Evolutionary conservation across 345 rosid genomes (phyloP).

Genomic region (Populus simonii): DNA sequence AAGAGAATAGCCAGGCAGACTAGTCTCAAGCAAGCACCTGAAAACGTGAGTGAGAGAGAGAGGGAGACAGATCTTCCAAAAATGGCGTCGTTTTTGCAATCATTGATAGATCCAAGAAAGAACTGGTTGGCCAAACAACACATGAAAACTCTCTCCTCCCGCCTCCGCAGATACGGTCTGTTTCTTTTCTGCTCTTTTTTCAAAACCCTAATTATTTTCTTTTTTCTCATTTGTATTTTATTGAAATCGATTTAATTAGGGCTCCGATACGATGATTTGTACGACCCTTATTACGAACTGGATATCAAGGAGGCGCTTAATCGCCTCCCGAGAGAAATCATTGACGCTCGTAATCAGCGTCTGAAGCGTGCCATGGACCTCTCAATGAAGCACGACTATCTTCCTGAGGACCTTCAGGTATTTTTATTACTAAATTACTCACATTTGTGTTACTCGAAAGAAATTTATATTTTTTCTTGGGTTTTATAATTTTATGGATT

Average conservation of each 20-base stretch:
- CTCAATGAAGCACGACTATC: slow-evolving; percentile 96
- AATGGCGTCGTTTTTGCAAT: slow-evolving; percentile 51
- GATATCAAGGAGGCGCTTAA: slow-evolving; percentile 85
- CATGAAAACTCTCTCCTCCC: slow-evolving; percentile 61
- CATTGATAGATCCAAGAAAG: slow-evolving; percentile 63
- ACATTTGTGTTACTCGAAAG: neutral
- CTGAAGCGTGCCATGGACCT: slow-evolving; percentile 98
- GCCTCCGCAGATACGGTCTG: slow-evolving; percentile 70
- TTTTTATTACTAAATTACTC: neutral
- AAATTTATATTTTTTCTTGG: neutral
- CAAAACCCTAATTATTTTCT: slow-evolving; percentile 20
- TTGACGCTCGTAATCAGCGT: slow-evolving; percentile 94
- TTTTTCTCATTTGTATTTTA: neutral
- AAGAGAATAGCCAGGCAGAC: neutral
- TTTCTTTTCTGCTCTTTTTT: neutral
- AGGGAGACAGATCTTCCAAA: neutral
- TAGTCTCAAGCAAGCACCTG: too few relatives aligned
- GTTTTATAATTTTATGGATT: neutral
- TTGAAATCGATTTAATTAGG: slow-evolving; percentile 39
- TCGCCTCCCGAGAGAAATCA: slow-evolving; percentile 82
- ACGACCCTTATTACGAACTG: slow-evolving; percentile 74
- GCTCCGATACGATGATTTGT: slow-evolving; percentile 85
- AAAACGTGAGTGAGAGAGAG: too few relatives aligned
- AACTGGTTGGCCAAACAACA: slow-evolving; percentile 69
- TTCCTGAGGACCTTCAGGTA: slow-evolving; percentile 78